A percentile compares a stretch with the other conserved stretches of the same genome.
phyloP scores from a whole-genome alignment of 768 basidiomycete genomes.

The Auricularia heimuer region DNA sequence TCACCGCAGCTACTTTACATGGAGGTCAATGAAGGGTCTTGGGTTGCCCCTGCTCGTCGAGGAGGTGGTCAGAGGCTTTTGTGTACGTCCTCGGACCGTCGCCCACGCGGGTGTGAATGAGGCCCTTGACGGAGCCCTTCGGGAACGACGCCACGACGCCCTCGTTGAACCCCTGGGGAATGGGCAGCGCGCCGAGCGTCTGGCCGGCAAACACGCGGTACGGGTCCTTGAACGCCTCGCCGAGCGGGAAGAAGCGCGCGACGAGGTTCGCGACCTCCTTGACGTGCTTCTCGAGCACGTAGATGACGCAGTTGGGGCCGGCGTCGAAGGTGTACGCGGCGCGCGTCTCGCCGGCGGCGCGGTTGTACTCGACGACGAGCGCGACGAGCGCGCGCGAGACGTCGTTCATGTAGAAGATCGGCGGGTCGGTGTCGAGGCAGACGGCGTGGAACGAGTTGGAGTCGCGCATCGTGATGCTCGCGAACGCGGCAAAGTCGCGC shows the following conservation, averaged over 20 bases:
- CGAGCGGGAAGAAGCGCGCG: constrained; percentile 78
- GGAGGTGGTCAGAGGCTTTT: not conserved
- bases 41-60: not conserved
- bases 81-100: constrained; percentile 62
- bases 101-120: constrained; percentile 90
- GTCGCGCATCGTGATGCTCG: constrained; percentile 88
- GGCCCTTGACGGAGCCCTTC: constrained; percentile 69
- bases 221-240: constrained; percentile 65
- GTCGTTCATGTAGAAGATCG: constrained; percentile 99
- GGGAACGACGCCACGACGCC: constrained; percentile 65
- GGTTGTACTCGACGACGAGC: constrained; percentile 87
- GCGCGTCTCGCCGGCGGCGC: constrained; percentile 50
- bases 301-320: constrained; percentile 97
- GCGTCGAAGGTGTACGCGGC: constrained; percentile 99
- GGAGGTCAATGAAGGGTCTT: not conserved
- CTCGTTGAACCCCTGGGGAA: constrained; percentile 64
- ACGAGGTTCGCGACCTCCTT: constrained; percentile 69
- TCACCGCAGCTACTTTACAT: too few relatives aligned
- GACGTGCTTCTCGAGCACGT: constrained; percentile 69
- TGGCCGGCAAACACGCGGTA: constrained; percentile 47
- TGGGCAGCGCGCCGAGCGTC: constrained; percentile 35
- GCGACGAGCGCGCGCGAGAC: constrained; percentile 88
- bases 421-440: constrained; percentile 91
- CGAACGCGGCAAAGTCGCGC: constrained; percentile 83
- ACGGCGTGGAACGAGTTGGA: constrained; percentile 99